A percentile compares a stretch with the other conserved stretches of the same genome.
These are phyloP conservation scores for Pyrenophora seminiperda DNA, from an alignment of 2,329 filamentous ascomycete genomes.

Conservation along the genomic window DNA sequence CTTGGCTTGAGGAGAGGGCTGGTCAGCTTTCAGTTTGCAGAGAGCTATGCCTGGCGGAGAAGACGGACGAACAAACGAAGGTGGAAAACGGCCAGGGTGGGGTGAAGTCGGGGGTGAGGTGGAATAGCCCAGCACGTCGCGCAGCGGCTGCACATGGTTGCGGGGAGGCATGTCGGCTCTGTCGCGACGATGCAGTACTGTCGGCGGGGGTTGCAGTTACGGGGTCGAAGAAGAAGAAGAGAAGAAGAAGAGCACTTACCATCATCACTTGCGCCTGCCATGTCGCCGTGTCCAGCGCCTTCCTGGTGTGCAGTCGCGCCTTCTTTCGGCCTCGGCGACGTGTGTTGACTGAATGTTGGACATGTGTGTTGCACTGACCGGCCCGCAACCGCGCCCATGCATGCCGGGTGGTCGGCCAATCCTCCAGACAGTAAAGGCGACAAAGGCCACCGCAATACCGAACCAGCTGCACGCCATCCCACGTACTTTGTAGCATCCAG, in stretches of 20 bases:
- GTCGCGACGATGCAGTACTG: background rate
- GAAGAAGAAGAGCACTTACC: constrained; percentile 31
- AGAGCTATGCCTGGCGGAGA: constrained; percentile 20
- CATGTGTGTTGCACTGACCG: constrained; percentile 23
- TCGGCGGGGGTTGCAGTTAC: background rate
- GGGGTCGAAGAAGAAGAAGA: background rate
- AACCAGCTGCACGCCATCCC: constrained; percentile 21
- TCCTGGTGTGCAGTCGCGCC: constrained; percentile 16
- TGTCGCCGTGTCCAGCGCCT: constrained; percentile 24
- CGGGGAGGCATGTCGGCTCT: constrained; percentile 9
- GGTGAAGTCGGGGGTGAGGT: constrained; percentile 21
- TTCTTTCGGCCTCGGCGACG: constrained; percentile 9
- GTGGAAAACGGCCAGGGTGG: constrained; percentile 4
- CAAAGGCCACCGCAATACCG: constrained; percentile 33
- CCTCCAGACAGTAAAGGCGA: constrained; percentile 14
- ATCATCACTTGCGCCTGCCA: constrained; percentile 46
- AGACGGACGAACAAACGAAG: constrained; percentile 1
- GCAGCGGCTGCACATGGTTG: constrained; percentile 18
- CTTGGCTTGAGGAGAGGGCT: constrained; percentile 55
- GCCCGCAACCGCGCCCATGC: constrained; percentile 22
- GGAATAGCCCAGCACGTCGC: constrained; percentile 28
- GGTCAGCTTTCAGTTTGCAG: constrained; percentile 22
- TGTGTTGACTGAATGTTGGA: constrained; percentile 21
- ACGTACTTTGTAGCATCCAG: constrained; percentile 7
- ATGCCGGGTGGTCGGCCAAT: too few relatives aligned